Evolutionary conservation across 805 yeast genomes (phyloP), one percentile per base, ranked within the genome.

Genomic region (Saturnispora zaruensis): DNA sequence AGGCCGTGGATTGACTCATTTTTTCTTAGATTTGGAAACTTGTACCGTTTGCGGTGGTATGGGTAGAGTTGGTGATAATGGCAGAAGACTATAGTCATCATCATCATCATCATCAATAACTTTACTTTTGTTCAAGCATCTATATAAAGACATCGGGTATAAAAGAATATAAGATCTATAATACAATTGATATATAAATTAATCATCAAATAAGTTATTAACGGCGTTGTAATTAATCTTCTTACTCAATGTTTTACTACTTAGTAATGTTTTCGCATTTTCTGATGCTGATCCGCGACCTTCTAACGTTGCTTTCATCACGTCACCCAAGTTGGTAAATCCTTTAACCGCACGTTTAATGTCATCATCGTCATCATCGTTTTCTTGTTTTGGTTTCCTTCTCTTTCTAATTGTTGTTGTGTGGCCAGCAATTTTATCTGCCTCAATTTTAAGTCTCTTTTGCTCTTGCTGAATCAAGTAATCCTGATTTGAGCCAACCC

Each of bases 401-500:
- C 79, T 74, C 66, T 77, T 78, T 59, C 78, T 74, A 13, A 78
- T 66, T 53, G 70, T 69, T 53, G 70, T 69, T 3, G 77, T 73
- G 54, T 84, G 86, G 5, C 98, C 99, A 0, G 91, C 84, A 28
- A 87, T 77, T 52, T 77, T 79, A 67, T 93, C 98, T 0, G 96
- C 93, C 62, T 89, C 96, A 47, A 76, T 75, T 63, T 90, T 87
- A 52, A 91, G 71, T 54, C 90, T 71, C 61, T 87, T 89, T 57
- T 79, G 78, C 59, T 91, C 97, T 66, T 88, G 96, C 44, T 84
- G 93, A 7, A 87, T 63, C 49, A 93, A 68, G 61, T 79, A 93
- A 26, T 90, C 98, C 52, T 85, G 86, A 65, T 95, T 90, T 37
- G 87, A 73, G 2, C 93, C 90, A 48, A 85, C 81, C 98, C 99